Percentiles rank a stretch among this genome's conserved stretches.
Conservation (phyloP, 257 asterid genomes). For the Solanum appendiculatum region DNA sequence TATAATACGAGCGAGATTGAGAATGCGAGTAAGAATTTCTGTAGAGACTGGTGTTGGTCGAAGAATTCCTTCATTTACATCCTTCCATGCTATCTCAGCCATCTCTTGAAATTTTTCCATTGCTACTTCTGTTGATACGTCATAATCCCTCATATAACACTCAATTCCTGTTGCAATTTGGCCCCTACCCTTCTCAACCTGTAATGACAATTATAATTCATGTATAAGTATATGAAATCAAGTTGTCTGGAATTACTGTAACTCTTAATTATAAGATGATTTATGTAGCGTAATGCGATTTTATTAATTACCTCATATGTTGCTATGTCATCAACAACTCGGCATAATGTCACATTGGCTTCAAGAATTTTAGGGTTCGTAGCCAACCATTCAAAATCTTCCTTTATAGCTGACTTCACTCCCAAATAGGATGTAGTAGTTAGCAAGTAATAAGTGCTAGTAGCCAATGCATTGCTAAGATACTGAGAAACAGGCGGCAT, state of each 20-base stretch:
- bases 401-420: background rate
- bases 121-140: conserved; percentile 26
- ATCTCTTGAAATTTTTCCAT: conserved; percentile 15
- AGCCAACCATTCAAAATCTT: background rate
- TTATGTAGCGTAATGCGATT: background rate
- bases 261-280: background rate
- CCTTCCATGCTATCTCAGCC: conserved; percentile 42
- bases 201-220: background rate
- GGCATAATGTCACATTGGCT: background rate
- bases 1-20: conserved; percentile 22
- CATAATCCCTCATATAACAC: conserved; percentile 36
- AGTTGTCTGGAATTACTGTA: background rate
- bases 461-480: background rate
- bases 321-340: background rate
- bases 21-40: conserved; percentile 9
- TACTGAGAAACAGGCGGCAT: background rate
- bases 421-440: conserved; percentile 29
- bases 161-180: conserved; percentile 38
- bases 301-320: conserved; percentile 3
- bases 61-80: conserved; percentile 26
- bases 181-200: conserved; percentile 35
- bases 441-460: background rate
- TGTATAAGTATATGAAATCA: background rate
- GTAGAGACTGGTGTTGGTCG: conserved; percentile 3
- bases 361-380: background rate